phyloP scores from a whole-genome alignment of 306 rosid genomes.

The Quercus rubra region DNA sequence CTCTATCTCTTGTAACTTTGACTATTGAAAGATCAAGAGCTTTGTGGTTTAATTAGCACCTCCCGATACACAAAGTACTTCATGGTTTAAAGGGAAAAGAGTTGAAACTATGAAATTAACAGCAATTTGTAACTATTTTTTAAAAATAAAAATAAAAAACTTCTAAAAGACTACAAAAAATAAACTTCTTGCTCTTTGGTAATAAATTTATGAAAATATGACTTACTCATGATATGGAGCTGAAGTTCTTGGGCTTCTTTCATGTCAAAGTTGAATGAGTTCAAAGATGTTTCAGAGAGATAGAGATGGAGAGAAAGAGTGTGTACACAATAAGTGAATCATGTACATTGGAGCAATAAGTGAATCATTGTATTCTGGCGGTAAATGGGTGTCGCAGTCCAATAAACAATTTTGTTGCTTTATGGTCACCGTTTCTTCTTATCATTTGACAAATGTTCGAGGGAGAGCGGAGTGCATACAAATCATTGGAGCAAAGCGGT shows the following conservation, averaged over 20 bases:
- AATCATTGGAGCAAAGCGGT: no score
- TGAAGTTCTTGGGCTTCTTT: conserved; percentile 18
- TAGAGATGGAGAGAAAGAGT: background rate
- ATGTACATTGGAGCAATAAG: no score
- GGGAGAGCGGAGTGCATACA: no score
- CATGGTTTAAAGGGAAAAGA: no score
- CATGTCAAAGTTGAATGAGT: background rate
- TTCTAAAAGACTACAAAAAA: background rate
- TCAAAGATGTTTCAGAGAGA: background rate
- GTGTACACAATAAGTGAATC: background rate
- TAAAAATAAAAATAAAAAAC: background rate
- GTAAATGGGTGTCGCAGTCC: background rate
- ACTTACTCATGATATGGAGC: conserved; percentile 14
- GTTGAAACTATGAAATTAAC: accelerated
- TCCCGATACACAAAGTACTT: accelerated
- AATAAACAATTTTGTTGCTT: background rate
- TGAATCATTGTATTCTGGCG: background rate
- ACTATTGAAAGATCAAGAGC: background rate
- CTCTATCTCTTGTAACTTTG: background rate
- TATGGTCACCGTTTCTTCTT: no score
- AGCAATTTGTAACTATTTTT: no score
- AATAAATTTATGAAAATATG: background rate
- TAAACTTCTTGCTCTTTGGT: background rate
- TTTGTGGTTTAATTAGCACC: no score
- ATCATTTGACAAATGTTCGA: no score